These are phyloP conservation scores for Russula virescens DNA, from an alignment of 768 basidiomycete species.

Conservation along the genomic window DNA sequence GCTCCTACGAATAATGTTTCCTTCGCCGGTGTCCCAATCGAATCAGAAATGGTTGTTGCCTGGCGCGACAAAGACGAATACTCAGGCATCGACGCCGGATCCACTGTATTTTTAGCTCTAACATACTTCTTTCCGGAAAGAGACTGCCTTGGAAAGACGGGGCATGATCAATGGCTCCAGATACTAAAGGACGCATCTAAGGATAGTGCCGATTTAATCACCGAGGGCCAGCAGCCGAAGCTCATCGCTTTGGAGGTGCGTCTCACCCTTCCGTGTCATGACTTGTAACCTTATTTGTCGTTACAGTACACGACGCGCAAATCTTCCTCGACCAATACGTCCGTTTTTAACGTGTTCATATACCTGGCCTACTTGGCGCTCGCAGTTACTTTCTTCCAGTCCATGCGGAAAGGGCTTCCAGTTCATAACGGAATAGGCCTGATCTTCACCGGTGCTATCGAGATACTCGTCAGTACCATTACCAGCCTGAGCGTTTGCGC, in stretches of 20 bases:
- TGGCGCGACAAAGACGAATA: constrained; percentile 56
- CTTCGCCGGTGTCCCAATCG: constrained; percentile 58
- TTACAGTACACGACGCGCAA: constrained; percentile 49
- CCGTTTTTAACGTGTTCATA: constrained; percentile 62
- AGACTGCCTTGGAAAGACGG: constrained; percentile 57
- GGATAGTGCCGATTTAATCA: constrained; percentile 34
- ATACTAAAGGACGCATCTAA: constrained; percentile 42
- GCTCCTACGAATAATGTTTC: constrained; percentile 48
- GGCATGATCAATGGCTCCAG: constrained; percentile 61
- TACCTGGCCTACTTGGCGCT: constrained; percentile 75
- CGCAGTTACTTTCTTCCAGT: constrained; percentile 67
- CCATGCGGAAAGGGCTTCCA: constrained; percentile 69
- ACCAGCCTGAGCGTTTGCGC: constrained; percentile 92
- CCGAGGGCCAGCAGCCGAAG: constrained; percentile 39
- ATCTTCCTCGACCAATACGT: constrained; percentile 43
- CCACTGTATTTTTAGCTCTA: constrained; percentile 65
- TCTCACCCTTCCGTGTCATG: constrained; percentile 8
- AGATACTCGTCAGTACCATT: constrained; percentile 87
- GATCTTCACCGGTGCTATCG: constrained; percentile 88
- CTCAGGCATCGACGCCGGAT: constrained; percentile 44
- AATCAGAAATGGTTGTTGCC: constrained; percentile 71
- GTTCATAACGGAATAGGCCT: constrained; percentile 90
- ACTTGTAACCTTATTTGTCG: constrained; percentile 1
- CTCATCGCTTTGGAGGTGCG: constrained; percentile 43
- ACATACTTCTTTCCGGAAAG: constrained; percentile 79